Evolutionary conservation across 1,139 yeast species (phyloP), one percentile per base, ranked within the genome.

Genomic region (Debaryomycetaceae sp.): DNA sequence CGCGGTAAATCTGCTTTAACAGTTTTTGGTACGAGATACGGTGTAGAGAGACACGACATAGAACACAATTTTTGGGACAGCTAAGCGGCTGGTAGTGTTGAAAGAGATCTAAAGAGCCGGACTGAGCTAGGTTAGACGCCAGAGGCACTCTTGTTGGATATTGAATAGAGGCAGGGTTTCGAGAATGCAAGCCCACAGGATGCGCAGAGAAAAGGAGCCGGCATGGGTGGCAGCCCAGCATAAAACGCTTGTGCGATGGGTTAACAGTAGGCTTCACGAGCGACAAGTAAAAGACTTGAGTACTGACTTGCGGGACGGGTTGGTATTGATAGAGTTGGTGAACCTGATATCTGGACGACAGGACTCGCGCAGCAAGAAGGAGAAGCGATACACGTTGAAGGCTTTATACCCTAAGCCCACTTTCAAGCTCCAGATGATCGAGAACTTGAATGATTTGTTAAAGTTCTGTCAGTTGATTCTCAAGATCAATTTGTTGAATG

Each of bases 341-440:
- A 70, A 69, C 51, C 56, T 57, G 38, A 54, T 76, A 36, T 60
- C 66, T 20, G 48, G 45, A 36, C 70, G 64, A 39, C 43, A 48
- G 7, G 20, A 47, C n/a, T 42, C 39, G 17, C 23, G 37, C 43
- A 49, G 55, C 47, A 42, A 50, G 30, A 42, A 50, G 46, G 47
- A 57, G 42, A 56, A 59, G 39, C 46, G 62, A 9, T 68, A 63
- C 46, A 53, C 60, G 35, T 52, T 72, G 24, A 58, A 60, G 9
- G 78, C 80, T 0, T 52, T 75, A 5, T 67, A 75, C 55, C 46
- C 57, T 14, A 66, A 66, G 22, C 88, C 89, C 4, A 70, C 63
- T 36, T 70, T 80, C 47, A 71, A 76, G 44, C 67, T 85, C 36
- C 90, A 85, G 55, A 80, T 77, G 56, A 66, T 81, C 38, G 90